Conservation (phyloP, 768 basidiomycete species). For the Gloeophyllum trabeum region DNA sequence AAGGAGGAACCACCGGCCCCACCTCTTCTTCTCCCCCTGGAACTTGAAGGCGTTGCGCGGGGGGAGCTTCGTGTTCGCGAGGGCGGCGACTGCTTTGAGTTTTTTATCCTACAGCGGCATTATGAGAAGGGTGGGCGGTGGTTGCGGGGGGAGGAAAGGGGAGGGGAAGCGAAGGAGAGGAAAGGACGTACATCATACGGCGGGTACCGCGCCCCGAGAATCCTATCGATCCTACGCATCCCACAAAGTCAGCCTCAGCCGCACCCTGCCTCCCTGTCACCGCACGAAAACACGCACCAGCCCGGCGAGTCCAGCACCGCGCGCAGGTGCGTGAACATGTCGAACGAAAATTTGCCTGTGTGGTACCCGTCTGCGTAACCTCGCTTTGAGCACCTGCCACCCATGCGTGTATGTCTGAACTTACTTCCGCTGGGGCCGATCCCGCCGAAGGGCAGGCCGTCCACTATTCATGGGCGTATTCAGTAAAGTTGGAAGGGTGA, state of each 20-base stretch:
- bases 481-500: not conserved
- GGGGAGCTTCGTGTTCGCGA: constrained; percentile 25
- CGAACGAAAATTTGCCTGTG: constrained; percentile 66
- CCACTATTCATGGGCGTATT: constrained; percentile 20
- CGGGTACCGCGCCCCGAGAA: constrained; percentile 23
- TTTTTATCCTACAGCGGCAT: constrained; percentile 10
- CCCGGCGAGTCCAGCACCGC: constrained; percentile 34
- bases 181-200: constrained; percentile 23
- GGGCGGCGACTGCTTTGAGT: constrained; percentile 14
- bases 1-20: constrained; percentile 31
- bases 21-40: constrained; percentile 16
- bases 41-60: constrained; percentile 31
- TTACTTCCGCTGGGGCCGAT: constrained; percentile 23
- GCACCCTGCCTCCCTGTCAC: not conserved
- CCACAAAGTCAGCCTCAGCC: not conserved
- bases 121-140: not conserved
- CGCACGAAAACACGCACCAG: constrained; percentile 17
- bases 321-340: constrained; percentile 69
- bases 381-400: too few relatives aligned
- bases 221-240: constrained; percentile 18
- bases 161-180: not conserved
- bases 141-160: not conserved
- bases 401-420: too few relatives aligned
- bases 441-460: constrained; percentile 37
- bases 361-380: too few relatives aligned